Evolutionary conservation across 2,329 filamentous ascomycete genomes (phyloP), one percentile per base, ranked within the genome.

Genomic region (Phialocephala subalpina): DNA sequence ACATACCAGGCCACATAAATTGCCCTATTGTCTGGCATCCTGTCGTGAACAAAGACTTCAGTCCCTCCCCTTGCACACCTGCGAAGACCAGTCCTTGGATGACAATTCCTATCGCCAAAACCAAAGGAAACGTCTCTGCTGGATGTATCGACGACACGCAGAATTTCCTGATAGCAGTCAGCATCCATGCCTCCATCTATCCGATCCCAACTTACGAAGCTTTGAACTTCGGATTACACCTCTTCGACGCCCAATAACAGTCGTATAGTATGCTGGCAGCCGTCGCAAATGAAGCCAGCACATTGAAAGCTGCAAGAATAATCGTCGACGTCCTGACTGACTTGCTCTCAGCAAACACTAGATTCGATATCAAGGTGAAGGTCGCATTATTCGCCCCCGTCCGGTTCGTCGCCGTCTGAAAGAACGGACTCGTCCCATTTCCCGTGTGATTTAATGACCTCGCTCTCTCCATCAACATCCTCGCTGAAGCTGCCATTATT

Each of bases 241-340:
- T 67, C 67, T 76, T 78, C 27, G 73, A 75, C 8, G 74, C 70
- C 71, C 70, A 73, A 59, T 77, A 77, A 61, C 74, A 83, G 67
- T 88, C 84, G 75, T 84, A 84, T 47, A 87, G 75, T 60, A 90
- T 89, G 29, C 86, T 86, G 29, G 81, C 69, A 11, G 85, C 84
- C 7, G 86, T 87, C 20, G 82, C 81, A 64, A 87, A 82, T 4
- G 87, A 86, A 20, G 85, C 85, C 60, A 88, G 74, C 25, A 86
- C 81, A 75, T 90, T 90, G 78, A 90, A 89, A 63, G 81, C 78
- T 40, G 87, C 84, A 62, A 90, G 80, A 66, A 89, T 86, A 63
- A 90, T 84, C 52, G 86, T 86, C 27, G 87, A 88, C 20, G 84
- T 87, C 70, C 88, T 82, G 72, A 88, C 81, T 38, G 86, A 88